These are phyloP conservation scores for Pichia sp. DNA, from an alignment of 1,139 yeast genomes.

Conservation along the genomic window DNA sequence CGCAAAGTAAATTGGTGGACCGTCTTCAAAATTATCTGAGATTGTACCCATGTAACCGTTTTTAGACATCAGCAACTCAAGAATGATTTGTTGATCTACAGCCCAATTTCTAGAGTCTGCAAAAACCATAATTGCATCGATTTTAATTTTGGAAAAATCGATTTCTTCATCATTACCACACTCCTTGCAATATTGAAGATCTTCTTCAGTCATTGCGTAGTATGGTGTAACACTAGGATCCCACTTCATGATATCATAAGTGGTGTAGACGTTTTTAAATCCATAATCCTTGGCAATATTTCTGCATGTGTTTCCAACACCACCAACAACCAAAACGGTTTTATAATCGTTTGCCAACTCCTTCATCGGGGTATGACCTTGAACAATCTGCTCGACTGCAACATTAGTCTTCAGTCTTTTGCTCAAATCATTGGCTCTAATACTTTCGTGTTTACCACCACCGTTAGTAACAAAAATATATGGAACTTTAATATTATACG, in stretches of 20 bases:
- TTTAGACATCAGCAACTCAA: slow-evolving; percentile 65
- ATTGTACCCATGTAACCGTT: slow-evolving; percentile 78
- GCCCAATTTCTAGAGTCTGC: slow-evolving; percentile 89
- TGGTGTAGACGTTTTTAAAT: slow-evolving; percentile 65
- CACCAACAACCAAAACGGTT: slow-evolving; percentile 78
- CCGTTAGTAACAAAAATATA: slow-evolving; percentile 84
- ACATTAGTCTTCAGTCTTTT: slow-evolving; percentile 51
- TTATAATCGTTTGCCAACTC: slow-evolving; percentile 58
- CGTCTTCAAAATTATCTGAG: slow-evolving; percentile 61
- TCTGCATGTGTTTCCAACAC: slow-evolving; percentile 75
- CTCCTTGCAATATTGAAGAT: slow-evolving; percentile 36
- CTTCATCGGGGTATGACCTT: slow-evolving; percentile 87
- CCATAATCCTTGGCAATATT: slow-evolving; percentile 74
- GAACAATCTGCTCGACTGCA: slow-evolving; percentile 71
- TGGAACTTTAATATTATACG: slow-evolving; percentile 75
- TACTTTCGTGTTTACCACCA: slow-evolving; percentile 75
- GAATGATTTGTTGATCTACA: slow-evolving; percentile 78
- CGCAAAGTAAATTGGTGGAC: slow-evolving; percentile 77
- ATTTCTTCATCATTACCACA: slow-evolving; percentile 42
- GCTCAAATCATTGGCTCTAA: slow-evolving; percentile 60
- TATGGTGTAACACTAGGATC: slow-evolving; percentile 79
- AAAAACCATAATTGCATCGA: slow-evolving; percentile 70
- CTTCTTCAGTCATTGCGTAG: slow-evolving; percentile 68
- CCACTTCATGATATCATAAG: slow-evolving; percentile 78
- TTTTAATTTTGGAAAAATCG: slow-evolving; percentile 55